Evolutionary conservation across 768 basidiomycete species (phyloP).

Genomic region (Suillus plorans): DNA sequence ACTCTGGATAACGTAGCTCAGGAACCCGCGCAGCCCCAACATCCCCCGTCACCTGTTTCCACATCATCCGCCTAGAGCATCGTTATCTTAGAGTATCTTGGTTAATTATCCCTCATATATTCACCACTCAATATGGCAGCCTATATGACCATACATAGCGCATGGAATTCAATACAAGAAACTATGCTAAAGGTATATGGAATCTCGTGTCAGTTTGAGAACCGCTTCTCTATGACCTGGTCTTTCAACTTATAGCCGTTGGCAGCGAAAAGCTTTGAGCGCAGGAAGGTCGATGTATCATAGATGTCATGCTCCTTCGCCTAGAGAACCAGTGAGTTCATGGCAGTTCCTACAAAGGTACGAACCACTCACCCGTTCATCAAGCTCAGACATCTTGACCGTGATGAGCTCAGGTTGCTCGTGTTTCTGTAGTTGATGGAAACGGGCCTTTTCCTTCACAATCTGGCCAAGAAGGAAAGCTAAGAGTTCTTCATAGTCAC

Average conservation of each 20-base stretch:
- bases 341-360: not conserved
- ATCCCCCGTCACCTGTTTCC: slow-evolving; percentile 10
- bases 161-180: slow-evolving; percentile 10
- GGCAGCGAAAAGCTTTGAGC: slow-evolving; percentile 76
- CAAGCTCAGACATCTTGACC: slow-evolving; percentile 79
- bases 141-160: slow-evolving; percentile 16
- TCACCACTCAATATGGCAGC: slow-evolving; percentile 29
- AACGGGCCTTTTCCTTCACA: slow-evolving; percentile 88
- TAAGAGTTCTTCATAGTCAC: slow-evolving; percentile 94
- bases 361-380: slow-evolving; percentile 67
- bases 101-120: slow-evolving; percentile 28
- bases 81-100: slow-evolving; percentile 17
- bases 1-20: slow-evolving; percentile 6
- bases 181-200: slow-evolving; percentile 1
- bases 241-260: slow-evolving; percentile 84
- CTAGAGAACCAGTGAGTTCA: slow-evolving; percentile 39
- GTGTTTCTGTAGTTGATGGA: slow-evolving; percentile 74
- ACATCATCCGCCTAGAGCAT: slow-evolving; percentile 19
- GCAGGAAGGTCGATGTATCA: slow-evolving; percentile 83
- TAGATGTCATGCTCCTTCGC: slow-evolving; percentile 97
- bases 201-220: slow-evolving; percentile 37
- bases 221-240: slow-evolving; percentile 72
- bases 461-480: slow-evolving; percentile 93
- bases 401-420: slow-evolving; percentile 76
- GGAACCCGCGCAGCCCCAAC: slow-evolving; percentile 5